A percentile compares a stretch with the other conserved stretches of the same genome.
These are phyloP conservation scores for Suillus placidus DNA, from an alignment of 768 basidiomycete species.

Conservation along the genomic window DNA sequence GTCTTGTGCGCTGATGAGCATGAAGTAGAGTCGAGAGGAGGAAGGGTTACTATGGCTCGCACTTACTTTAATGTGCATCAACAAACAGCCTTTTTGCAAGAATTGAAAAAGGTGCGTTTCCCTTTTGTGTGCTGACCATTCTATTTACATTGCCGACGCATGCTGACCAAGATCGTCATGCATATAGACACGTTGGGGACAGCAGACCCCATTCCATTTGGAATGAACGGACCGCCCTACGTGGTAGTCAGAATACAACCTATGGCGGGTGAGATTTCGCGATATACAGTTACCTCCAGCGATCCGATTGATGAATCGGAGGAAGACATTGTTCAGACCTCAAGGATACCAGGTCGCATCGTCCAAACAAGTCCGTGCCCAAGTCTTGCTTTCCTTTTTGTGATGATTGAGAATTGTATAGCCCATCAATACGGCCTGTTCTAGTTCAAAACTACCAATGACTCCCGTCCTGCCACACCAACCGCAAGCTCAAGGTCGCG, in stretches of 20 bases:
- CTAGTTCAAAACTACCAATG: slow-evolving; percentile 79
- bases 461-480: slow-evolving; percentile 83
- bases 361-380: slow-evolving; percentile 74
- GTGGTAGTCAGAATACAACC: slow-evolving; percentile 84
- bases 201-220: slow-evolving; percentile 80
- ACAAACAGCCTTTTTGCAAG: slow-evolving; percentile 74
- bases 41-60: slow-evolving; percentile 65
- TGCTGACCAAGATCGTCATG: slow-evolving; percentile 83
- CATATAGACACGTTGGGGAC: slow-evolving; percentile 81
- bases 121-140: slow-evolving; percentile 6
- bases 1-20: slow-evolving; percentile 70
- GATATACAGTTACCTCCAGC: slow-evolving; percentile 75
- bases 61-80: slow-evolving; percentile 93
- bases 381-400: background rate
- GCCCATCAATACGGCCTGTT: slow-evolving; percentile 90
- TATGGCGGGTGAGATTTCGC: slow-evolving; percentile 79
- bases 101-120: slow-evolving; percentile 70
- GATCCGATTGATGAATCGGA: slow-evolving; percentile 74
- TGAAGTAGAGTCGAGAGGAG: slow-evolving; percentile 71
- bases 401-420: slow-evolving; percentile 31
- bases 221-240: slow-evolving; percentile 67
- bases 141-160: slow-evolving; percentile 11
- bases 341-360: slow-evolving; percentile 71
- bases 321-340: slow-evolving; percentile 82
- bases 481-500: slow-evolving; percentile 71